Evolutionary conservation across 306 rosid genomes (phyloP).

Genomic region (Quillaja saponaria): DNA sequence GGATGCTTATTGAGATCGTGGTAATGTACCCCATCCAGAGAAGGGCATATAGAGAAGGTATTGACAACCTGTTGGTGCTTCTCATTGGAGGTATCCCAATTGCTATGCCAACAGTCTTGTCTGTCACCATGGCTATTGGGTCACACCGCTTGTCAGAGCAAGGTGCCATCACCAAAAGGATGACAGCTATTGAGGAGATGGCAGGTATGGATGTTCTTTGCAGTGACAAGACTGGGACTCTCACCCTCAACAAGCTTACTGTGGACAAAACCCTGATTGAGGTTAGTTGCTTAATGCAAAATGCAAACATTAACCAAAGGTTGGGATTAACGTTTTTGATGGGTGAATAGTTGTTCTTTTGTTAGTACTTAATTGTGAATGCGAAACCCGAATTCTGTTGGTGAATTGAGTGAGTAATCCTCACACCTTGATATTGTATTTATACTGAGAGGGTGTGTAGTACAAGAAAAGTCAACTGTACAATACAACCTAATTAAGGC

Average conservation of each 20-base stretch:
- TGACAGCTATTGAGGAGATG: constrained; percentile 99
- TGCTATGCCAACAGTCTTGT: constrained; percentile 95
- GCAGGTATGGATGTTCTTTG: constrained; percentile 95
- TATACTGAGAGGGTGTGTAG: no score
- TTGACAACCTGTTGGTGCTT: constrained; percentile 86
- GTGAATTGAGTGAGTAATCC: no score
- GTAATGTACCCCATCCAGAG: constrained; percentile 78
- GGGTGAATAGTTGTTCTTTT: background rate
- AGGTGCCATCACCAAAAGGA: constrained; percentile 96
- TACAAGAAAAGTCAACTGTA: no score
- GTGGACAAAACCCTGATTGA: constrained; percentile 80
- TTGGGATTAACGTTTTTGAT: background rate
- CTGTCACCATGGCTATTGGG: constrained; percentile 96
- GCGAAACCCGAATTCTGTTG: no score
- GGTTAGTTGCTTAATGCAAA: constrained; percentile 42
- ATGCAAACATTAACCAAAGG: background rate
- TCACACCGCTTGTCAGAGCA: constrained; percentile 82
- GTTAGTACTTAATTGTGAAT: background rate
- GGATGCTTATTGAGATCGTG: constrained; percentile 80
- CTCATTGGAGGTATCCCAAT: constrained; percentile 95
- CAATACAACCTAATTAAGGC: no score
- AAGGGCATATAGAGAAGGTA: constrained; percentile 81
- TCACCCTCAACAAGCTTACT: constrained; percentile 86
- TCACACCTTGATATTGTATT: no score
- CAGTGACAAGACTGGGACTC: constrained; percentile 97